Conservation (phyloP, 768 basidiomycete species). For the Leucogyrophana mollusca region DNA sequence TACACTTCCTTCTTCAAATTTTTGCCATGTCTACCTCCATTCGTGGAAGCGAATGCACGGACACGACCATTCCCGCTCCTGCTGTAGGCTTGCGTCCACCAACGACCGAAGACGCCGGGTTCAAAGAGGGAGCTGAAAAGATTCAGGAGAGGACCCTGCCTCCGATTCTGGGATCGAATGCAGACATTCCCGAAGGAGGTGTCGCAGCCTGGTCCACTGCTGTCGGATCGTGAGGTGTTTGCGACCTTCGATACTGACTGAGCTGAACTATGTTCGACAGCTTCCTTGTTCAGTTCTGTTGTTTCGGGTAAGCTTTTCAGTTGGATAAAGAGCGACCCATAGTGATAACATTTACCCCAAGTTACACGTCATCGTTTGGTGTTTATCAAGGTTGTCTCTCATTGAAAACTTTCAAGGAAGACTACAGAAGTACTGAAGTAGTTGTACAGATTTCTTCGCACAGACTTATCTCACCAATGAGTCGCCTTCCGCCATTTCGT, state of each 20-base stretch:
- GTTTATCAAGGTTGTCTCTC: slow-evolving; percentile 28
- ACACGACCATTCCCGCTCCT: too few species aligned
- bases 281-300: slow-evolving; percentile 26
- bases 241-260: not conserved
- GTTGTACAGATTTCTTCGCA: slow-evolving; percentile 31
- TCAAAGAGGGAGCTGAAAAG: too few species aligned
- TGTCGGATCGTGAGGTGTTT: slow-evolving; percentile 5
- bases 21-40: too few species aligned
- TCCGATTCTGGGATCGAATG: too few species aligned
- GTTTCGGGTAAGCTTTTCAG: slow-evolving; percentile 17
- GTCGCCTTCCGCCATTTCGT: slow-evolving; percentile 28
- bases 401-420: not conserved
- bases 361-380: slow-evolving; percentile 27
- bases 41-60: too few species aligned
- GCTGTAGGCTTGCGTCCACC: too few species aligned
- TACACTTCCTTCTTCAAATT: too few species aligned
- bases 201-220: slow-evolving; percentile 11
- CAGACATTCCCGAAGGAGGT: slow-evolving; percentile 6
- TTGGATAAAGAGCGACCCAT: too few species aligned
- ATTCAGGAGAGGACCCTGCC: too few species aligned
- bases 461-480: slow-evolving; percentile 24
- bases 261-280: slow-evolving; percentile 6
- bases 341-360: not conserved
- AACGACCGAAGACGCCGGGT: too few species aligned
- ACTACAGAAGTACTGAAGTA: slow-evolving; percentile 2